Percentiles rank a stretch among this genome's conserved stretches.
Conservation (phyloP, 768 basidiomycete species). For the Kwoniella botswanensis region DNA sequence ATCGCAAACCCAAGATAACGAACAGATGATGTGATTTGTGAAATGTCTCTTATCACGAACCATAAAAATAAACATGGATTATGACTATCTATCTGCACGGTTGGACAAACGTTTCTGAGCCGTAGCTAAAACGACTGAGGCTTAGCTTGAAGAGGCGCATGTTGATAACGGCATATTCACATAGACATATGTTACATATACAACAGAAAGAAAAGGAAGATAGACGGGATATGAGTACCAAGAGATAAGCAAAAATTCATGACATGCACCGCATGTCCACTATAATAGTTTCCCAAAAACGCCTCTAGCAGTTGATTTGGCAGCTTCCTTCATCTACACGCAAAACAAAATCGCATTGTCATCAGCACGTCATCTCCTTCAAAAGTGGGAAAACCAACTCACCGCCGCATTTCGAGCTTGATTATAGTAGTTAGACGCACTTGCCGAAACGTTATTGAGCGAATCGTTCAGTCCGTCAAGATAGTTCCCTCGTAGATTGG, state of each 20-base stretch:
- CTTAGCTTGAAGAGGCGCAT: not conserved
- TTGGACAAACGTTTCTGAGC: not conserved
- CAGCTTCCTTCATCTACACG: constrained; percentile 54
- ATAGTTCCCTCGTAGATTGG: constrained; percentile 47
- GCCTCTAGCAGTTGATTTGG: constrained; percentile 52
- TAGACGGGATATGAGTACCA: too few relatives aligned
- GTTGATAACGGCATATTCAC: constrained; percentile 6
- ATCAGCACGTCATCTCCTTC: constrained; percentile 18
- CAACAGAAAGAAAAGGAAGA: not conserved
- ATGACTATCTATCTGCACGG: not conserved
- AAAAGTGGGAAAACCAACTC: constrained; percentile 18
- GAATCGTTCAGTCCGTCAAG: constrained; percentile 51
- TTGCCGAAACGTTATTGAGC: constrained; percentile 44
- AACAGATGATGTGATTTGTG: not conserved
- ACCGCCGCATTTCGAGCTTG: constrained; percentile 53
- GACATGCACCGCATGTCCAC: not conserved
- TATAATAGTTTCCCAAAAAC: constrained; percentile 50
- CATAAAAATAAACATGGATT: not conserved
- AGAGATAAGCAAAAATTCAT: not conserved
- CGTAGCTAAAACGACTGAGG: not conserved
- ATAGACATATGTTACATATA: not conserved
- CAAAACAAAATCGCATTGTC: not conserved
- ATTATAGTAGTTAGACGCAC: constrained; percentile 46
- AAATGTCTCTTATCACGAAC: not conserved
- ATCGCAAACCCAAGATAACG: not conserved